Percentiles rank a stretch among this genome's conserved stretches.
Evolutionary conservation across 345 rosid species (phyloP).

Genomic region (Lumnitzera racemosa): DNA sequence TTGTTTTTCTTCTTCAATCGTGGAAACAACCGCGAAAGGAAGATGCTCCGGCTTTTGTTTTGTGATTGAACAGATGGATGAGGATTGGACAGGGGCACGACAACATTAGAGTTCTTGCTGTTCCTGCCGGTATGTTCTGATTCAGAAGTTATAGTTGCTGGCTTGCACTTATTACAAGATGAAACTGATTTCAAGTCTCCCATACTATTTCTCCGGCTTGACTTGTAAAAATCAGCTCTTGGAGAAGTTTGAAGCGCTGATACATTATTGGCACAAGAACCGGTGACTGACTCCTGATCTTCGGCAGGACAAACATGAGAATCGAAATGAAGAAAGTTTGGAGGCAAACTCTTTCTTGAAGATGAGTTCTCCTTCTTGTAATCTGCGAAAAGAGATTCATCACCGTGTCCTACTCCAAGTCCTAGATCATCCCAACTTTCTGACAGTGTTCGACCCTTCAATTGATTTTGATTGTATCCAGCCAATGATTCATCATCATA

Average conservation of each 20-base stretch:
- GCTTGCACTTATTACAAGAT: slow-evolving; percentile 67
- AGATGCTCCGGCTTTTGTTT: slow-evolving; percentile 49
- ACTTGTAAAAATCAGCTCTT: slow-evolving; percentile 30
- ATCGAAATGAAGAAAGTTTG: slow-evolving; percentile 24
- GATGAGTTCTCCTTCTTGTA: slow-evolving; percentile 42
- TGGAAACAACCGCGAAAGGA: slow-evolving; percentile 72
- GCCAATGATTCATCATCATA: slow-evolving; percentile 66
- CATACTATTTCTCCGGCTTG: slow-evolving; percentile 46
- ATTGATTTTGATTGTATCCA: slow-evolving; percentile 29
- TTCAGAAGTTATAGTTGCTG: slow-evolving; percentile 28
- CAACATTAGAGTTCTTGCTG: slow-evolving; percentile 52
- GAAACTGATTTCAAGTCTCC: slow-evolving; percentile 56
- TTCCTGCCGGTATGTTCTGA: slow-evolving; percentile 29
- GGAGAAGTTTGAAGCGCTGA: slow-evolving; percentile 39
- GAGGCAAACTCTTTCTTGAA: slow-evolving; percentile 48
- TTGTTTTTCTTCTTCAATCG: slow-evolving; percentile 70
- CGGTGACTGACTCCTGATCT: slow-evolving; percentile 42
- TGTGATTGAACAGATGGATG: slow-evolving; percentile 54
- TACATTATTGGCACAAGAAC: slow-evolving; percentile 32
- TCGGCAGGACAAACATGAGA: slow-evolving; percentile 48
- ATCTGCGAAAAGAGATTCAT: slow-evolving; percentile 40
- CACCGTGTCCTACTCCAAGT: slow-evolving; percentile 34
- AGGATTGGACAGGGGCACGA: slow-evolving; percentile 69
- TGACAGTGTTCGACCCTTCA: slow-evolving; percentile 45
- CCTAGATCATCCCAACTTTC: slow-evolving; percentile 71